Base-by-base conservation (phyloP, 345 rosid genomes). In the Lepidium didymum region DNA sequence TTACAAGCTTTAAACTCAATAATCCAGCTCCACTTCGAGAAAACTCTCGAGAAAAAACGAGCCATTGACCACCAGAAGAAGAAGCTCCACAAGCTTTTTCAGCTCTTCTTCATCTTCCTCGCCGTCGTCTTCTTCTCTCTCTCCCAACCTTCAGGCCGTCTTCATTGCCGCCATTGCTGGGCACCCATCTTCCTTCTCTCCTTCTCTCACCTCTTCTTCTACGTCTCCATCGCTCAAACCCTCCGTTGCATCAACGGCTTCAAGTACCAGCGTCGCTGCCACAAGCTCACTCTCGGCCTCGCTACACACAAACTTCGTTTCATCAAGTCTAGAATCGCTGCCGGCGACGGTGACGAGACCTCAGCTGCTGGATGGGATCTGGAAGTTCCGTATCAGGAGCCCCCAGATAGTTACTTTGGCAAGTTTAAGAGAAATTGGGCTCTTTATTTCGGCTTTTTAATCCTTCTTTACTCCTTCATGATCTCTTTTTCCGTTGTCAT, bases 351-450 rank as follows among this genome's bases (percentile, higher is more conserved):
- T 23, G 18, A 9, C 56, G 19, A 6, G 87, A 82, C 62, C 10
- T 73, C 72, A 2, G 77, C 77, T 62, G 74, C 60, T 69, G 66
- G 66, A 15, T 79, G 79, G 23, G 97, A 94, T 74, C 88, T 94
- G 60, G 97, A 94, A 81, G 90, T 91, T 52, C 95, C 88, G 64
- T 94, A 94, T 69, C 99, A 89, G 65, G 99, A 94, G 76, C 99
- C 97, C 7, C 92, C 92, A 0, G 99, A 89, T 78, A 87, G 87
- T 47, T 94, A 91, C 72, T 84, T 91, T 57, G 96, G 88, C 2
- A 94, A 94, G 86, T 94, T 91, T 15, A 94, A 91, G 88, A 91
- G 97, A 76, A 91, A 86, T 49, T 94, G 99, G 99, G 99, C 95
- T 38, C 72, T 91, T 38, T 91, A 91, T 71, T 94, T 94, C 64